These are phyloP conservation scores for Fistulinella staudtii DNA, from an alignment of 1,284 basidiomycete species.

Conservation along the genomic window DNA sequence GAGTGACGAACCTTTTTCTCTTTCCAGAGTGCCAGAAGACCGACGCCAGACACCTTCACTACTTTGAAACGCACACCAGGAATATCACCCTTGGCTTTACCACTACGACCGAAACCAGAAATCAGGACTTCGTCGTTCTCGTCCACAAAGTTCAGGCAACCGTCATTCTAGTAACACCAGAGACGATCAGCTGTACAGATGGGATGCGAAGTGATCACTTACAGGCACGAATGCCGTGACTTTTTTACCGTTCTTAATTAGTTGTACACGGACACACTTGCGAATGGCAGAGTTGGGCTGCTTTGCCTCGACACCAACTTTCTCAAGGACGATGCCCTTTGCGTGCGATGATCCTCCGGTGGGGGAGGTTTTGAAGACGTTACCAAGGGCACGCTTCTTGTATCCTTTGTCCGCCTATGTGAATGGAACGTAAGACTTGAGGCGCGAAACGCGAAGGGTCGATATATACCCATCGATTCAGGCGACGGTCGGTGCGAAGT, in stretches of 20 bases:
- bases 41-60: slow-evolving; percentile 99
- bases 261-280: slow-evolving; percentile 99
- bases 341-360: slow-evolving; percentile 99
- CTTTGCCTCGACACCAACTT: slow-evolving; percentile 93
- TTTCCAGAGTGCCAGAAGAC: slow-evolving; percentile 96
- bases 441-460: slow-evolving; percentile 1
- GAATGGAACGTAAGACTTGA: slow-evolving; percentile 11
- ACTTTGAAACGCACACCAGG: slow-evolving; percentile 99
- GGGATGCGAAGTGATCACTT: slow-evolving; percentile 25
- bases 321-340: slow-evolving; percentile 99
- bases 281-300: slow-evolving; percentile 99
- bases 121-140: slow-evolving; percentile 99
- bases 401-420: slow-evolving; percentile 93
- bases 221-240: slow-evolving; percentile 83
- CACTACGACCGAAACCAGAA: slow-evolving; percentile 99
- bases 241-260: slow-evolving; percentile 99
- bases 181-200: slow-evolving; percentile 5
- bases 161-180: slow-evolving; percentile 76
- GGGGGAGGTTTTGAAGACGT: slow-evolving; percentile 99
- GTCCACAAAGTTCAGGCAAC: slow-evolving; percentile 98
- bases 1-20: slow-evolving; percentile 84
- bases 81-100: slow-evolving; percentile 99
- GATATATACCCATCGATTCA: slow-evolving; percentile 90
- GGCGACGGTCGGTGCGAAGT: slow-evolving; percentile 90
- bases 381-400: slow-evolving; percentile 99